Percentiles rank a stretch among this genome's conserved stretches.
phyloP scores from a whole-genome alignment of 2,329 filamentous ascomycete genomes.

The Sodiomyces alkalinus region DNA sequence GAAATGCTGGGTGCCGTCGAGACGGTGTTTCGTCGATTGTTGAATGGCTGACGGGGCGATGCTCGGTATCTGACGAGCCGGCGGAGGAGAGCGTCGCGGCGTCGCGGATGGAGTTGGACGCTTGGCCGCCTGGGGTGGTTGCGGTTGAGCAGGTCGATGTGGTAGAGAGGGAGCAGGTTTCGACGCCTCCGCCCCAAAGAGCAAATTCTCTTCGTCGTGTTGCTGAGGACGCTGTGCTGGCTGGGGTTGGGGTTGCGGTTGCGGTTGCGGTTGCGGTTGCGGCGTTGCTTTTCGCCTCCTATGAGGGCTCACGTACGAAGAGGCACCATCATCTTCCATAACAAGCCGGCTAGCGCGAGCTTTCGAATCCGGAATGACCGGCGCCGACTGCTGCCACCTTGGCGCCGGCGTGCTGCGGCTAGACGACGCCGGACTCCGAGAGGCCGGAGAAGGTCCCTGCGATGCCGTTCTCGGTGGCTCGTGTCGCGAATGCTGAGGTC shows the following conservation, averaged over 20 bases:
- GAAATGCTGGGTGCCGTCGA: slow-evolving; percentile 74
- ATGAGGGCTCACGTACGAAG: slow-evolving; percentile 78
- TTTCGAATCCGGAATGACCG: slow-evolving; percentile 30
- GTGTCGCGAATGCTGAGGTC: slow-evolving; percentile 17
- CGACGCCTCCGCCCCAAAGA: slow-evolving; percentile 34
- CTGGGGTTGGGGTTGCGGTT: too few species aligned
- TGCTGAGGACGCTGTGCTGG: slow-evolving; percentile 24
- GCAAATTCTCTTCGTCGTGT: slow-evolving; percentile 45
- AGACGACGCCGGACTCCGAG: slow-evolving; percentile 24
- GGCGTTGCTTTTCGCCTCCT: slow-evolving; percentile 56
- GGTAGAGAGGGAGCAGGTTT: slow-evolving; percentile 20
- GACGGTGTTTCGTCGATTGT: slow-evolving; percentile 62
- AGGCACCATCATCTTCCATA: slow-evolving; percentile 64
- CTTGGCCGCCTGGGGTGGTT: slow-evolving; percentile 17
- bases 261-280: slow-evolving; percentile 23
- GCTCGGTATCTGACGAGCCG: slow-evolving; percentile 46
- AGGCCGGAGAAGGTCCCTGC: slow-evolving; percentile 32
- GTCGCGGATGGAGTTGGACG: slow-evolving; percentile 17
- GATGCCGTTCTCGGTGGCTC: slow-evolving; percentile 14
- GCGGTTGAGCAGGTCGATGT: slow-evolving; percentile 22
- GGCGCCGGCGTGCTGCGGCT: slow-evolving; percentile 31
- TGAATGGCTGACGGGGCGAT: slow-evolving; percentile 56
- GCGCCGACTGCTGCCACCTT: slow-evolving; percentile 43
- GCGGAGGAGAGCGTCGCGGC: slow-evolving; percentile 27
- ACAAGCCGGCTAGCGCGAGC: slow-evolving; percentile 56